Conservation (phyloP, 2,329 filamentous ascomycete species). For the Passalora sequoiae region DNA sequence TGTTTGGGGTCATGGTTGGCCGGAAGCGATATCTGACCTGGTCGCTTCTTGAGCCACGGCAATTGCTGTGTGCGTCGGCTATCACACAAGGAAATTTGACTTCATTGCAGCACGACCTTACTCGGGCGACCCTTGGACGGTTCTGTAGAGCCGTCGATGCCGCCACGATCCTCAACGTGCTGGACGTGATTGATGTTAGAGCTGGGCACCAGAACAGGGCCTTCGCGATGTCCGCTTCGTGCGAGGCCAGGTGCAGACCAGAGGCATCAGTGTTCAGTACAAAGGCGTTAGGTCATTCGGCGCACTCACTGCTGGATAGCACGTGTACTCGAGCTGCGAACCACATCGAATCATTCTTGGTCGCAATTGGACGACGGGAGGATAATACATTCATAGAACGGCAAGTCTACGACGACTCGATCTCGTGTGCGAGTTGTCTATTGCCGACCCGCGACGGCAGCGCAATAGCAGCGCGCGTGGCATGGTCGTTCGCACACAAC, state of each 20-base stretch:
- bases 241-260: background rate
- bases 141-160: background rate
- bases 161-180: background rate
- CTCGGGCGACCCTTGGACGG: no score
- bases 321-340: no score
- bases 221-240: background rate
- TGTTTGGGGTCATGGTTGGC: conserved; percentile 73
- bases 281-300: no score
- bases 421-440: no score
- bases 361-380: background rate
- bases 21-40: conserved; percentile 74
- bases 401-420: no score
- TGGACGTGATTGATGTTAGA: background rate
- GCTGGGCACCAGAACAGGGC: background rate
- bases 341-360: background rate
- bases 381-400: no score
- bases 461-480: no score
- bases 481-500: no score
- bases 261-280: background rate
- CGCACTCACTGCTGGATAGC: no score
- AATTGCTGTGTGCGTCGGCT: background rate
- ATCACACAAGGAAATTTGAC: background rate
- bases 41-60: no score
- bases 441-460: no score
- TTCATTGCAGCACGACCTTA: background rate